Base-by-base conservation (phyloP, 306 rosid species). In the Hylodesmum podocarpum region DNA sequence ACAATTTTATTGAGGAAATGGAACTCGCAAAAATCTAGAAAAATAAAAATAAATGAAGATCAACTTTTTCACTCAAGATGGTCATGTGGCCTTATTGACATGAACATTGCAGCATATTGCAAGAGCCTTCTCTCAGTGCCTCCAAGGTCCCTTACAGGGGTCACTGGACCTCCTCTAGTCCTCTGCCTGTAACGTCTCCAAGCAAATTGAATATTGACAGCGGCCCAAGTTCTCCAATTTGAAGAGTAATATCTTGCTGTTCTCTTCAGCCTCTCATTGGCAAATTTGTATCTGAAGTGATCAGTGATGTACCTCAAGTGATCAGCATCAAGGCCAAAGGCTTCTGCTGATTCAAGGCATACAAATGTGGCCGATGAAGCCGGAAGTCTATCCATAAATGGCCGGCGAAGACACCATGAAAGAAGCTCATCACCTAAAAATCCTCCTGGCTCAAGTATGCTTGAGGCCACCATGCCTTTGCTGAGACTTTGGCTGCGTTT, bases 141-240 rank as follows among this genome's bases (percentile, higher is more conserved):
- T 22, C 86, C 95, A 37, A 16, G 44, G 28, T 83, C 88, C 15
- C 74, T 82, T 62, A 80, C 77, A 86, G 91, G 90, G 22, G 83
- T 89, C 94, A 88, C 85, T 0, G 97, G 94, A 87, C 94, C 91
- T 82, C 94, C 91, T 82, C 88, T 72, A 8, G 92, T 92, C 96
- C 97, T 92, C 87, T 78, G 54, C 91, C 94, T 84, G 93, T 91
- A 86, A 65, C 94, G 89, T 44, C 85, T 82, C 91, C 93, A 95
- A 29, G 92, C 91, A n/a, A 95, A 75, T 73, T 95, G 99, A 62
- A 95, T 81, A 44, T 88, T 95, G n/a, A 96, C 98, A 9, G 99
- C 90, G 9, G 96, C 99, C 99, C 99, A 96, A 3, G 99, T 96
- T 68, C 99, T 74, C 99, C 99, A 96, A 82, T 96, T 96, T 1